Base-by-base conservation (phyloP, 192 early-diverging fungal species). In the Backusella luteola region DNA sequence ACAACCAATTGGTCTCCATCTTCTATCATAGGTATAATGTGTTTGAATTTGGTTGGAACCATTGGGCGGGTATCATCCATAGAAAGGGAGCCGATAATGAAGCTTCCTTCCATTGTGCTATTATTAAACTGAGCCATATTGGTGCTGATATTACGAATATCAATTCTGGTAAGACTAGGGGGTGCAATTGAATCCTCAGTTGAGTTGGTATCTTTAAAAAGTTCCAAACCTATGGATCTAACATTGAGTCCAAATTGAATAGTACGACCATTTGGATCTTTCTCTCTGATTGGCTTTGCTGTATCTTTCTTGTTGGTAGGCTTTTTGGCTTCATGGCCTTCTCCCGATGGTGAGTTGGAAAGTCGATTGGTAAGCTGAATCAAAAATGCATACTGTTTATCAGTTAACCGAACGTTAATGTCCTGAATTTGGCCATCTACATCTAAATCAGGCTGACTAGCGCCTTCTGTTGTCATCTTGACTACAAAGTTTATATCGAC, bases 371-470 rank as follows among this genome's bases (percentile, higher is more conserved):
- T 79, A 42, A 89, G 73, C 8, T 93, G 90, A 1, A 95, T 87
- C 6, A 94, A 85, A 68, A 93, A 94, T 70, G 82, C 88, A 83
- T 97, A 97, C 83, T 98, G 96, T 46, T 89, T 86, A 76, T 90
- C 89, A 6, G 92, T 95, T 46, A 96, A 74, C 73, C 84, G 89
- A 88, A 97, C 88, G 71, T 85, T 89, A 49, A 97, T 87, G 52
- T 93, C 92, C 5, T 91, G 92, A 63, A 96, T 84, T 29, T 80
- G 81, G 23, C 92, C 91, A 46, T 84, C 74, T 63, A 96, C 42
- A 21, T 79, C 78, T 19, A 78, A 67, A 44, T 66, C 66, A 29
- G 81, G 72, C 14, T 83, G 85, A 6, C 44, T 29, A 34, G 26
- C 3, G 8, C 11, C 34, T 6, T 85, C 79, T 21, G 84, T 85